Base-by-base conservation (phyloP, 176 grass and related monocot genomes). In the Phoenix roebelenii region DNA sequence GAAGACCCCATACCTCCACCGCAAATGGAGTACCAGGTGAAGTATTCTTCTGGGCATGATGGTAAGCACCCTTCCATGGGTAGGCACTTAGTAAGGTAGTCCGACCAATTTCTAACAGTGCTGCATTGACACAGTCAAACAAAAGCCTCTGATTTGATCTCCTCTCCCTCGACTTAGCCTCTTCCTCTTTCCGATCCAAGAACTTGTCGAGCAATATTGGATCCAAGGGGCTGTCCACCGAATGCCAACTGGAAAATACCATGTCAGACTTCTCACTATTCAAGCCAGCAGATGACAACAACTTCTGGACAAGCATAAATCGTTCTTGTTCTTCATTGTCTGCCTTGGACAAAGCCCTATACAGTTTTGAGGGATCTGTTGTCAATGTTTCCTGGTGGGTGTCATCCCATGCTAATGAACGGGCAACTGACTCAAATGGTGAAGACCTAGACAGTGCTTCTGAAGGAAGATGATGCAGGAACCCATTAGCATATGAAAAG, bases 121-220 rank as follows among this genome's bases (percentile, higher is more conserved):
- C 49, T 62, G 70, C 60, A 30, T 88, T 97, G 24, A 88, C 93
- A 59, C 71, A 83, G 58, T 97, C 84, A 30, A 97, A 92, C 51
- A 97, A 35, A 28, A 97, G 78, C 81, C 78, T 88, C 66, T 91
- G 75, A 68, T 80, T 88, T 1, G 93, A 88, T 25, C 87, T 75
- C 58, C 82, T 80, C 76, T 97, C 84, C 64, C 78, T 81, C 3
- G 74, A 90, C 54, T 82, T 90, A 22, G 75, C 84, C 5, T 73
- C 73, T 68, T 97, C 93, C 55, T 82, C 81, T 65, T 85, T 91
- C 26, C 68, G 82, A 60, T 85, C 79, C 67, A 91, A 61, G 51
- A 97, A 81, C 39, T 80, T 75, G 30, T 88, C 84, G 5, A 89
- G 69, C 57, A 92, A 73, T 19, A 54, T 59, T 22, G 84, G 87